phyloP scores from a whole-genome alignment of 2,329 filamentous ascomycete genomes.

The Fusarium pseudograminearum region DNA sequence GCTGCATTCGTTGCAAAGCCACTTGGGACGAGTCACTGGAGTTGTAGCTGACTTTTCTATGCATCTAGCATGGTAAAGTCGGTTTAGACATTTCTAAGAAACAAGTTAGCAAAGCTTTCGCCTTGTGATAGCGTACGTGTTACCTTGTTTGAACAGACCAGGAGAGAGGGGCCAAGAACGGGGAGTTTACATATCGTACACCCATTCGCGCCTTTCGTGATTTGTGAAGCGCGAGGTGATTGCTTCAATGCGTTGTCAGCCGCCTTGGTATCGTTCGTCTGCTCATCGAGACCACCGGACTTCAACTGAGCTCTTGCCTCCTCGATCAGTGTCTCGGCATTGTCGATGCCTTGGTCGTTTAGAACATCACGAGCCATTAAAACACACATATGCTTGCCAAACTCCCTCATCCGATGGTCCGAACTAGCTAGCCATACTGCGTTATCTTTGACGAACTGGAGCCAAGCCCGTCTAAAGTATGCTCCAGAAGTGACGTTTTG shows the following conservation, averaged over 20 bases:
- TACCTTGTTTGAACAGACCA: conserved; percentile 65
- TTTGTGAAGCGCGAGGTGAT: conserved; percentile 52
- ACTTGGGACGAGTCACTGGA: conserved; percentile 53
- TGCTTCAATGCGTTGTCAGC: conserved; percentile 42
- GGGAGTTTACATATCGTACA: conserved; percentile 62
- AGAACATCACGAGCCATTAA: conserved; percentile 63
- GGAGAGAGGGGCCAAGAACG: conserved; percentile 60
- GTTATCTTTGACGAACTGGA: conserved; percentile 64
- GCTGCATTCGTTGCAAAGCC: conserved; percentile 61
- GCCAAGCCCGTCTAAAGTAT: conserved; percentile 65
- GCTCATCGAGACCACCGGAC: conserved; percentile 10
- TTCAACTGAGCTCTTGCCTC: conserved; percentile 53
- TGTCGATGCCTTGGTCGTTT: conserved; percentile 57
- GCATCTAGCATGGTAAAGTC: conserved; percentile 64
- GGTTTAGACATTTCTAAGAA: conserved; percentile 56
- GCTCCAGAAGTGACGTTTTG: conserved; percentile 64
- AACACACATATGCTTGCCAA: conserved; percentile 65
- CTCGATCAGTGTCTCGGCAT: conserved; percentile 59
- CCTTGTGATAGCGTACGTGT: conserved; percentile 36
- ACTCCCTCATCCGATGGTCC: conserved; percentile 63
- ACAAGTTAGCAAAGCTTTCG: conserved; percentile 31
- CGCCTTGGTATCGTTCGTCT: conserved; percentile 22
- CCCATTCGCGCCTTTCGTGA: conserved; percentile 59
- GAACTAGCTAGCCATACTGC: conserved; percentile 64
- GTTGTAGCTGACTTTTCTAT: conserved; percentile 53